Evolutionary conservation across 306 rosid genomes (phyloP).

Genomic region (Coriaria nepalensis): DNA sequence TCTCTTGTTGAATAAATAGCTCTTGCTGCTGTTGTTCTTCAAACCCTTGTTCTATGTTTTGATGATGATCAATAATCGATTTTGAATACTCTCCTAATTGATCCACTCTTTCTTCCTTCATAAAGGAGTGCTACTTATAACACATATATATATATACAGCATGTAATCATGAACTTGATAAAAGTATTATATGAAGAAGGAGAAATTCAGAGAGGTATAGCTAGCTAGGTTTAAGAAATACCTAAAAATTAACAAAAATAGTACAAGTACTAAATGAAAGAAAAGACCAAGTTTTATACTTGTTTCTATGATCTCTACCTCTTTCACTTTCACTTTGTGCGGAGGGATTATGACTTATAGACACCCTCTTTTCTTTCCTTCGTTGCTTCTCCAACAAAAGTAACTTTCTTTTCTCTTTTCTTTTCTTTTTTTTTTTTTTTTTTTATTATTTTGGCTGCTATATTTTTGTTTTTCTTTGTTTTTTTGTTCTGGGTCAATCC

Average conservation of each 20-base stretch:
- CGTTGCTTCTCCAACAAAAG: constrained; percentile 27
- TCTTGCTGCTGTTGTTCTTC: constrained; percentile 53
- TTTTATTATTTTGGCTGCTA: no score
- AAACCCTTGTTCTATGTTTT: constrained; percentile 35
- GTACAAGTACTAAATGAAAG: no score
- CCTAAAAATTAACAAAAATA: no score
- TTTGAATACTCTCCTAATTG: constrained; percentile 42
- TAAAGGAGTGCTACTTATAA: no score
- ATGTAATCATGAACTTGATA: no score
- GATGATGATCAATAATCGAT: constrained; percentile 4
- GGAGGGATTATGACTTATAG: constrained; percentile 13
- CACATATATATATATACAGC: no score
- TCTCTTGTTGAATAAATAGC: constrained; percentile 39
- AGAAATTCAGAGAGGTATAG: no score
- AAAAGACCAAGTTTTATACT: no score
- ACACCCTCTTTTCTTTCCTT: constrained; percentile 30
- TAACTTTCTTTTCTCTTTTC: constrained; percentile 7
- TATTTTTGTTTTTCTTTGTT: constrained; percentile 25
- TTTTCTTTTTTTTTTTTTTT: constrained; percentile 28
- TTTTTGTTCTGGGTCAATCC: constrained; percentile 2
- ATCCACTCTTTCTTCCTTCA: no score
- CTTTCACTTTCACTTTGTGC: constrained; percentile 41
- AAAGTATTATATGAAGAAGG: no score
- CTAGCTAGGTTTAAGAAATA: no score
- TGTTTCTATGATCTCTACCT: background rate